Base-by-base conservation (phyloP, 495 filamentous ascomycete genomes). In the Cryomyces antarcticus region DNA sequence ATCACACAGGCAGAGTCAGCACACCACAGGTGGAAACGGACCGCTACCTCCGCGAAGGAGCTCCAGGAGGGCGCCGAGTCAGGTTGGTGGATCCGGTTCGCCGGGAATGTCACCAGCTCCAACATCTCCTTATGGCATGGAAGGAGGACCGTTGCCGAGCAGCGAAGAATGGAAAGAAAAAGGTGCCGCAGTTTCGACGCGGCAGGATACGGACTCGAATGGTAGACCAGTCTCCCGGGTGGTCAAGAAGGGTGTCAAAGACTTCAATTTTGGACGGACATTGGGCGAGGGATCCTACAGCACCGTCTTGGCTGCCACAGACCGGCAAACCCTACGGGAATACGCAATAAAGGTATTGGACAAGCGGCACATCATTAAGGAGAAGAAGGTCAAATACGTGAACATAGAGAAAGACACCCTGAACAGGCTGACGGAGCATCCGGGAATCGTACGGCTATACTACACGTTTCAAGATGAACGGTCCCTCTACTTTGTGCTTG, bases 361-460 rank as follows among this genome's bases (percentile, higher is more conserved):
- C 62, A 99, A 99, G 64, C 77, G 85, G 49, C 92, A 99, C 61
- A 99, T 99, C 52, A 96, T 99, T 68, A 96, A 95, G 65, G 92
- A 99, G 63, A 94, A 88, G 60, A 99, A 99, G 68, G 92, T 99
- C 49, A 99, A 99, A 66, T 99, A 99, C 57, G 92, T 99, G 56
- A 95, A 95, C 59, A 96, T 99, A 49, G 92, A 99, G 63, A 95
- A 93, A 64, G 86, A 99, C 60, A 94, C 92, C 7, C 68, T 99
- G 31, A 99, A 99, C 55, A 77, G 87, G 46, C 64, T 99, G 41
- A 94, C 85, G 11, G 89, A 96, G 41, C 92, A 99, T 54, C 92
- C 92, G 6, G 92, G 92, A 7, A 85, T 99, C 50, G 87, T 99
- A 41, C 80, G 92, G 43, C 70, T 99, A 34, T 99, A 95, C 54